Evolutionary conservation across 2,329 filamentous ascomycete genomes (phyloP), one percentile per base, ranked within the genome.

Genomic region (Hymenoscyphus scutula): DNA sequence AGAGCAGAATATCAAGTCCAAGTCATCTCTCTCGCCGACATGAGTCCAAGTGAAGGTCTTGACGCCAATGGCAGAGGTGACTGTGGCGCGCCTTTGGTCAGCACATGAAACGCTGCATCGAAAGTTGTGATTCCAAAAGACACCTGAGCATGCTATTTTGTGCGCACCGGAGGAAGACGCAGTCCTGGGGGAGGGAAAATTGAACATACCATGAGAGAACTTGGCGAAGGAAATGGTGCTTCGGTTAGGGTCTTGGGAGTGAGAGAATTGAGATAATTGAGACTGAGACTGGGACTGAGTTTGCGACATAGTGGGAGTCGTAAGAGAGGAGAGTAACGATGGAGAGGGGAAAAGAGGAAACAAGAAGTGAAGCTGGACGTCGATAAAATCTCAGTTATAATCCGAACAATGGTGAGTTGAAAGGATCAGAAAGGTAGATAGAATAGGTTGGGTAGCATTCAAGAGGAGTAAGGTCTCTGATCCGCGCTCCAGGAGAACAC

Each of bases 21-120:
- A 64, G 48, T 73, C 69, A 54, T 69, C 68, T 58, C 70, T 64
- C 30, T 62, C 56, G 19, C 62, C 62, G 51, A 72, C 62, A 62
- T 75, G 73, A 60, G 56, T 69, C 73, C 73, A 75, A 15, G 64
- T 65, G 32, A 69, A 68, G 23, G 62, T 64, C 27, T 59, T 54
- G 17, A 64, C 64, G n/a, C 65, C 66, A 41, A 64, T 57, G 7
- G 65, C 65, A 45, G 64, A 67, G 37, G 67, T 67, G 53, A 67
- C 51, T 54, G 29, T 25, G 7, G n/a, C 5, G 45, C 25, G 30
- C 5, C 29, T 15, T 17, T n/a, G 2, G 25, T 29, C 10, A 29
- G 51, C 25, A 32, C 13, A 17, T 17, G n/a, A 27, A 25, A 25
- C 25, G 8, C 25, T 11, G 6, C 23, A 53, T 23, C 0, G 48